Evolutionary conservation across 805 yeast species (phyloP).

Genomic region (Ogataea corticis): DNA sequence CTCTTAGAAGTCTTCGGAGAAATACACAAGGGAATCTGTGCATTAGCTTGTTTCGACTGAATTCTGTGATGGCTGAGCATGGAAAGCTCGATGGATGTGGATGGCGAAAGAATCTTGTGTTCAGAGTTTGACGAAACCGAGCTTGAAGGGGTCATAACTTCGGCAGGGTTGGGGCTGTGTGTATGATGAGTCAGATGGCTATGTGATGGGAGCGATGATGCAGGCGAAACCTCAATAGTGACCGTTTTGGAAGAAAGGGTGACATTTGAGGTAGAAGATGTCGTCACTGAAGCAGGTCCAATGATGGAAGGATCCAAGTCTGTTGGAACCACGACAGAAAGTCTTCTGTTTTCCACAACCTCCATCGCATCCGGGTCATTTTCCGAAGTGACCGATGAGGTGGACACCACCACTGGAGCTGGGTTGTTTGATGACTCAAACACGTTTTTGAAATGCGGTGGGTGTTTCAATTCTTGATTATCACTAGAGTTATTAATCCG

Average conservation of each 20-base stretch:
- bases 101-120: constrained; percentile 7
- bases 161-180: constrained; percentile 6
- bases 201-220: constrained; percentile 6
- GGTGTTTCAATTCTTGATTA: constrained; percentile 35
- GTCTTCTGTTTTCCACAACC: constrained; percentile 32
- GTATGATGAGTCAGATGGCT: neutral
- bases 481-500: constrained; percentile 41
- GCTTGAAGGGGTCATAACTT: constrained; percentile 7
- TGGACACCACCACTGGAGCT: constrained; percentile 11
- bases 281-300: constrained; percentile 17
- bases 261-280: constrained; percentile 11
- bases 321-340: constrained; percentile 30
- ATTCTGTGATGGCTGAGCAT: neutral
- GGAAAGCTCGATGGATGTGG: constrained; percentile 7
- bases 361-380: constrained; percentile 19
- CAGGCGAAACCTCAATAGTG: constrained; percentile 13
- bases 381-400: constrained; percentile 11
- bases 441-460: constrained; percentile 37
- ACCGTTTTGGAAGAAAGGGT: constrained; percentile 16
- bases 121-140: constrained; percentile 1
- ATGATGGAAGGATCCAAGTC: constrained; percentile 21
- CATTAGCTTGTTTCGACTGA: neutral
- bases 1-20: constrained; percentile 15
- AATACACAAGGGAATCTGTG: constrained; percentile 3
- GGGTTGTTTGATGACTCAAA: constrained; percentile 29